A percentile compares a stretch with the other conserved stretches of the same genome.
Evolutionary conservation across 2,329 filamentous ascomycete species (phyloP).

Genomic region (Penicillium sp.): DNA sequence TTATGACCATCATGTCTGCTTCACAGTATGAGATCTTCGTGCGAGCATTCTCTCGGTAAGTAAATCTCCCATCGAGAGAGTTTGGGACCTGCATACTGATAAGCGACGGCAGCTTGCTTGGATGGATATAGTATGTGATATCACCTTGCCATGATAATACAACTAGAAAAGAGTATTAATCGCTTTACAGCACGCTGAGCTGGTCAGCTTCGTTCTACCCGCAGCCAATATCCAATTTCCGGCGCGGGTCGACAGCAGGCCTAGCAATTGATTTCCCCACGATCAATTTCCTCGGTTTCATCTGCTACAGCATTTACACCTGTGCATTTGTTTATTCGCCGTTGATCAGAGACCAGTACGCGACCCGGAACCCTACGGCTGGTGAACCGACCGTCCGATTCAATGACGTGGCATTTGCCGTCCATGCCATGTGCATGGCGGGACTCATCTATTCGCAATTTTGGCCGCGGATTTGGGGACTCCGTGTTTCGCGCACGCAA

Average conservation of each 20-base stretch:
- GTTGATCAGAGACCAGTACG: slow-evolving; percentile 74
- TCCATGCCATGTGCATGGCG: slow-evolving; percentile 70
- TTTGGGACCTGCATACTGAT: background rate
- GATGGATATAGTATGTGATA: slow-evolving; percentile 45
- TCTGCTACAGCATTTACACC: slow-evolving; percentile 68
- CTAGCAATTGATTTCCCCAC: slow-evolving; percentile 82
- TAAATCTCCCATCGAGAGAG: slow-evolving; percentile 1
- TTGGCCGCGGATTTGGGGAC: slow-evolving; percentile 66
- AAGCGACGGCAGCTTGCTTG: slow-evolving; percentile 52
- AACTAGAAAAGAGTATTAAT: background rate
- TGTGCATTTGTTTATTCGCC: slow-evolving; percentile 71
- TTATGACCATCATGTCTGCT: slow-evolving; percentile 4
- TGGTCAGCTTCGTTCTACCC: slow-evolving; percentile 94
- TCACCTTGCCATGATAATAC: background rate
- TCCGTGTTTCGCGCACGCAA: slow-evolving; percentile 54
- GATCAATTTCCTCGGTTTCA: slow-evolving; percentile 59
- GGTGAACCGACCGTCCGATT: slow-evolving; percentile 76
- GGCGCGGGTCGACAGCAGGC: slow-evolving; percentile 69
- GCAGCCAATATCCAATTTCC: slow-evolving; percentile 74
- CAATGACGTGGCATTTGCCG: slow-evolving; percentile 85
- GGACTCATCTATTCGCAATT: slow-evolving; percentile 72
- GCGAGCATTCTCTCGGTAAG: slow-evolving; percentile 41
- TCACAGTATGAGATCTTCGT: slow-evolving; percentile 35
- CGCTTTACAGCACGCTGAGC: slow-evolving; percentile 48
- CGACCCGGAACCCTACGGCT: slow-evolving; percentile 64